Base-by-base conservation (phyloP, 441 rosid species). In the Erodium chrysanthum region DNA sequence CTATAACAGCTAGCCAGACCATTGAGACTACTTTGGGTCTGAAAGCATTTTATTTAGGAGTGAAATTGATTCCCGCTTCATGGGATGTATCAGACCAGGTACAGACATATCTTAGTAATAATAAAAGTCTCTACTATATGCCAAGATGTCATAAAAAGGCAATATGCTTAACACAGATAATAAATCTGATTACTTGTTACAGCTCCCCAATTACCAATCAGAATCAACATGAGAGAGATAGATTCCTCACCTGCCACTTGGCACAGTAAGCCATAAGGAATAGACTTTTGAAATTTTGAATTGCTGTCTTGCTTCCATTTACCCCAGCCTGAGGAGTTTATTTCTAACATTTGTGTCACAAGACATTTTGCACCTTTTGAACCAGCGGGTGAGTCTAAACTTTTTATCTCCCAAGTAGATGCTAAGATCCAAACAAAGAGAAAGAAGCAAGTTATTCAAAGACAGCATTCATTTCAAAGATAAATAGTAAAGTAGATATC, bases 361-460 rank as follows among this genome's bases (percentile, higher is more conserved):
- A 95, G 82, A 83, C 96, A 86, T 81, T 79, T 88, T 72, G 82
- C 74, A 59, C 79, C 69, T 66, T 74, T 84, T 52, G 92, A 79
- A 76, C 90, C 92, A 84, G 73, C 75, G 46, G 96, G 88, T 58
- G 84, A 66, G 65, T 81, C 84, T 71, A 95, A 71, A 77, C 76
- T 77, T 79, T 86, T 84, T 61, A 95, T 86, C 89, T 95, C 99
- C 99, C 99, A 95, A 65, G 91, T 84, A 68, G 97, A 92, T 71
- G 99, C 99, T 95, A 76, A 71, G 80, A 80, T 75, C 20, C 77
- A 78, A 33, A 54, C 7, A 70, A 64, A 61, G 46, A 64, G 31
- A 68, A 69, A 75, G 21, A 60, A 37, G 37, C 17, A 31, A 66
- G 56, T 69, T 31, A 74, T 62, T 21, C 11, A 70, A 65, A 62